Evolutionary conservation across 2,329 filamentous ascomycete genomes (phyloP).

Genomic region (Exophiala viscosa): DNA sequence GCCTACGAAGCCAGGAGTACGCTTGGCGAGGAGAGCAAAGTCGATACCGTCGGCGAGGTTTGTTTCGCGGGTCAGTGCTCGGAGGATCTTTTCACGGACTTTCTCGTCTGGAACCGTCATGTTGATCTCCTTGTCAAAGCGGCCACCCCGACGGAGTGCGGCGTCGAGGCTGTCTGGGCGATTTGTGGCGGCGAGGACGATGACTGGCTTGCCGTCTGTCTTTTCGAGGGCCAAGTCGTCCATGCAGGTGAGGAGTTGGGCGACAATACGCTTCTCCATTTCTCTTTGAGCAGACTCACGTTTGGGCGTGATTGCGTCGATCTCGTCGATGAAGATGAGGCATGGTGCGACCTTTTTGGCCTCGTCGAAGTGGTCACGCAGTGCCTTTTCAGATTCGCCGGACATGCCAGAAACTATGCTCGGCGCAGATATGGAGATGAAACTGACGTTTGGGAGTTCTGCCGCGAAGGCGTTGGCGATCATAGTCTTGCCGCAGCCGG

Average conservation of each 20-base stretch:
- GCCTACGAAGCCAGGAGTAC: conserved; percentile 89
- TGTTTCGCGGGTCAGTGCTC: conserved; percentile 65
- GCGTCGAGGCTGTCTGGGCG: conserved; percentile 81
- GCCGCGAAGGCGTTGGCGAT: conserved; percentile 77
- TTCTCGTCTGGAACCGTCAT: conserved; percentile 79
- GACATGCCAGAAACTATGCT: conserved; percentile 83
- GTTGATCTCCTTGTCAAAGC: conserved; percentile 80
- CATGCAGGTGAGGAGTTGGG: conserved; percentile 82
- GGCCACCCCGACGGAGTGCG: conserved; percentile 66
- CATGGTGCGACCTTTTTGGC: conserved; percentile 82
- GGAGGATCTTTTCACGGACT: conserved; percentile 73
- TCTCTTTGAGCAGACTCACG: conserved; percentile 78
- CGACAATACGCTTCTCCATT: conserved; percentile 83
- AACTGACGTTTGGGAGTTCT: conserved; percentile 65
- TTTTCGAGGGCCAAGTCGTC: conserved; percentile 70
- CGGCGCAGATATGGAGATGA: conserved; percentile 76
- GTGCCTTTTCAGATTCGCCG: conserved; percentile 82
- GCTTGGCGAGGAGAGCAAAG: conserved; percentile 69
- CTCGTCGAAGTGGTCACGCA: conserved; percentile 81
- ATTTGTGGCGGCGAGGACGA: conserved; percentile 89
- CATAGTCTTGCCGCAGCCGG: conserved; percentile 82
- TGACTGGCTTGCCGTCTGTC: conserved; percentile 71
- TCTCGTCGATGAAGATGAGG: conserved; percentile 85
- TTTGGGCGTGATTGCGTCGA: conserved; percentile 87
- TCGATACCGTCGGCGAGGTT: conserved; percentile 67